Evolutionary conservation across 495 filamentous ascomycete species (phyloP).

Genomic region (Penicillium bialowiezense): DNA sequence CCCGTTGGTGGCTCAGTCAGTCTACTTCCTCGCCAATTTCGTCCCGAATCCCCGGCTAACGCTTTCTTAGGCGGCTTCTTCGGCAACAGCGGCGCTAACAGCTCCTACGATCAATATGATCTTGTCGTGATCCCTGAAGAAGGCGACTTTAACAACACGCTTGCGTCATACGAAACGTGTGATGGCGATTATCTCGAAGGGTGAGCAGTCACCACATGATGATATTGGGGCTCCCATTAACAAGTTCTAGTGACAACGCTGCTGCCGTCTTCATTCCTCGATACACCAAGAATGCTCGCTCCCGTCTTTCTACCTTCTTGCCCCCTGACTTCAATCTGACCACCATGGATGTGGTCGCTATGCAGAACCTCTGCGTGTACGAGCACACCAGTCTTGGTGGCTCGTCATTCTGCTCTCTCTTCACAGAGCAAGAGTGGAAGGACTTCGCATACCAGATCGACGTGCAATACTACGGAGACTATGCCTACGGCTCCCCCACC

Average conservation of each 20-base stretch:
- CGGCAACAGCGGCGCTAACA: slow-evolving; percentile 36
- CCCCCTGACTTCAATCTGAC: slow-evolving; percentile 48
- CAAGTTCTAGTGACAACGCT: slow-evolving; percentile 15
- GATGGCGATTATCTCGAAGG: slow-evolving; percentile 17
- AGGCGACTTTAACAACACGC: slow-evolving; percentile 46
- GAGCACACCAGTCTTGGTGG: slow-evolving; percentile 27
- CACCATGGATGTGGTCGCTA: slow-evolving; percentile 49
- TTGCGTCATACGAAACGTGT: slow-evolving; percentile 46
- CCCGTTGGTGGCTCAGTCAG: slow-evolving; percentile 41
- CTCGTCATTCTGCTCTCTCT: slow-evolving; percentile 49
- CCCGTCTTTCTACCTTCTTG: slow-evolving; percentile 25
- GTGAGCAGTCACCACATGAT: slow-evolving; percentile 8
- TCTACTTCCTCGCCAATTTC: background rate
- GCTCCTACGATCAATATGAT: slow-evolving; percentile 39
- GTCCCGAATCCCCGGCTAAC: slow-evolving; percentile 4
- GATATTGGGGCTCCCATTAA: background rate
- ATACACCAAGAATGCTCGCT: slow-evolving; percentile 23
- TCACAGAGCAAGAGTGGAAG: slow-evolving; percentile 56
- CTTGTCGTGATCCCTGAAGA: slow-evolving; percentile 49
- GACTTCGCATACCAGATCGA: slow-evolving; percentile 57
- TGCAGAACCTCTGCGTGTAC: slow-evolving; percentile 43
- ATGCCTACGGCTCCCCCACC: slow-evolving; percentile 56
- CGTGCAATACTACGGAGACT: slow-evolving; percentile 56
- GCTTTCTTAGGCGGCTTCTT: slow-evolving; percentile 33
- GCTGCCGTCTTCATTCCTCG: slow-evolving; percentile 22